Base-by-base conservation (phyloP, 768 basidiomycete genomes). In the Termitomyces sp. region DNA sequence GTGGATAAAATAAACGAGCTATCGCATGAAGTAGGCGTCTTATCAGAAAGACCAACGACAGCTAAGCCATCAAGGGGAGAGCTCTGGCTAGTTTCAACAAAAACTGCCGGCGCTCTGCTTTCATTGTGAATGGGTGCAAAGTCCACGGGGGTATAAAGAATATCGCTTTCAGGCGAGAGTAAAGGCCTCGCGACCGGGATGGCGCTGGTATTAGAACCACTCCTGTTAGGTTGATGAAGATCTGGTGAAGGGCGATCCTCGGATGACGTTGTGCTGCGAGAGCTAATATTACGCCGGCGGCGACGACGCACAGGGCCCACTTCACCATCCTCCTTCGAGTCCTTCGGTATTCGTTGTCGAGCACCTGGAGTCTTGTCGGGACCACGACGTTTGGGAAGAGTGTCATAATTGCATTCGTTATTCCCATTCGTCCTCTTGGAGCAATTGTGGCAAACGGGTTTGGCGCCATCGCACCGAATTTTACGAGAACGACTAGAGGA, bases 361-460 rank as follows among this genome's bases (percentile, higher is more conserved):
- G 88, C 88, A 22, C 91, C 90, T n/a, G 89, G 89, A 0, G 76
- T 80, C 71, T 82, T 89, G 71, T 92, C 91, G 2, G 91, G 91
- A 1, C 91, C 91, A 40, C 91, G 82, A 45, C 91, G 86, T 65
- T 88, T 91, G 22, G 91, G 91, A 5, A 82, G 71, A 14, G 81
- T 56, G 63, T 93, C 91, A 63, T 92, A 93, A 51, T 74, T 68
- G 67, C 91, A 93, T 46, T 80, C 78, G 44, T 68, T 73, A 62
- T 64, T 69, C 13, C 72, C 71, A 47, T 71, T 76, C 13, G 74
- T 58, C 39, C 87, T 80, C 61, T 82, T 82, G 40, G 74, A 71
- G 65, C 90, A 93, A 65, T 91, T 91, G 65, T 88, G 82, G 66
- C 91, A 93, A 10, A 77, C 65, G 10, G 91, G 91, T 62, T 86